Conservation (phyloP, 768 basidiomycete genomes). For the Boletus patriciae region DNA sequence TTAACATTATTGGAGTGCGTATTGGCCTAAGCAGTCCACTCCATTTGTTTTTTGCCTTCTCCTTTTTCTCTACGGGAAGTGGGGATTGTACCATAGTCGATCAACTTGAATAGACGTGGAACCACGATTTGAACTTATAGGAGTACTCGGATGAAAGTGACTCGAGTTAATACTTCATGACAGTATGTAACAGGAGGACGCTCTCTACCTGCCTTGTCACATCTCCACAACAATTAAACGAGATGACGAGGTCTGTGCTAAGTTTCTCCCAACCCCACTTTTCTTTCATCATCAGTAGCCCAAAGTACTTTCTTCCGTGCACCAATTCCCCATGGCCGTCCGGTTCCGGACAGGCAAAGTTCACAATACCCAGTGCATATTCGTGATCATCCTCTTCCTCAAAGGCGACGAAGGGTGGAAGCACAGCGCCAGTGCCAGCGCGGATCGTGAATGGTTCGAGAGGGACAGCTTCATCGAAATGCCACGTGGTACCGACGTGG, state of each 20-base stretch:
- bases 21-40: not conserved
- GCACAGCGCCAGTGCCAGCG: constrained; percentile 5
- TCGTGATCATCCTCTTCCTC: not conserved
- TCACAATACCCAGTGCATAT: constrained; percentile 7
- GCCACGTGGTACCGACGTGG: constrained; percentile 7
- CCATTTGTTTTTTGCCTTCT: constrained; percentile 12
- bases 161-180: not conserved
- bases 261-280: constrained; percentile 14
- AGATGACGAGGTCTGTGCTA: constrained; percentile 1
- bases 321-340: not conserved
- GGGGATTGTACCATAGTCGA: constrained; percentile 14
- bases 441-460: constrained; percentile 1
- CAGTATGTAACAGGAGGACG: constrained; percentile 2
- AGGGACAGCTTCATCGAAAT: not conserved
- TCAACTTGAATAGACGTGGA: constrained; percentile 13
- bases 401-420: not conserved
- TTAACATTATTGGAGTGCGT: constrained; percentile 29
- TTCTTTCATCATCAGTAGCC: constrained; percentile 3
- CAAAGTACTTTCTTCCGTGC: not conserved
- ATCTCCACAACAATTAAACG: not conserved
- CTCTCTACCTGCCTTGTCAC: not conserved
- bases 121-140: not conserved
- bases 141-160: too few species aligned
- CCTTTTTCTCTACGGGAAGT: not conserved
- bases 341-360: not conserved